A percentile compares a stretch with the other conserved stretches of the same genome.
phyloP scores from a whole-genome alignment of 352 stramenopile genomes.

The Globisporangium nagaii region DNA sequence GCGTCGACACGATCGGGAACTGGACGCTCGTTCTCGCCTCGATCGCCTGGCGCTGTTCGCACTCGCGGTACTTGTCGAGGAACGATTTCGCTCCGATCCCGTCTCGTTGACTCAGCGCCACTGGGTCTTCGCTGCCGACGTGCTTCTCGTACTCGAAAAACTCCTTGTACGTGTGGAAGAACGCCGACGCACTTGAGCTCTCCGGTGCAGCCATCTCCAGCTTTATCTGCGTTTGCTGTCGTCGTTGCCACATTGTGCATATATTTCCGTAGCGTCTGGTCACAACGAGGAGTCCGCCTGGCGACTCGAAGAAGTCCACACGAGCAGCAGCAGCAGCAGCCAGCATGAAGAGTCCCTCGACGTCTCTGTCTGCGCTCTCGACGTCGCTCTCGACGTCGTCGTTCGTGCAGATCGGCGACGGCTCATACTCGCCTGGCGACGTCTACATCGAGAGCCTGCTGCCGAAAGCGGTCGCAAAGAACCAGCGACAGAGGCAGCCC shows the following conservation, averaged over 20 bases:
- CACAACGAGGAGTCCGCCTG: not conserved
- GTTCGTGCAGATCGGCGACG: constrained; percentile 45
- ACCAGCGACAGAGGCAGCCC: not conserved
- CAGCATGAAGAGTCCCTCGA: constrained; percentile 10
- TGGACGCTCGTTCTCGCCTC: constrained; percentile 3
- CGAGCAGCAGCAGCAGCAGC: not conserved
- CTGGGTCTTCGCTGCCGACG: constrained; percentile 16
- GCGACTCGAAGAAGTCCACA: too few relatives aligned
- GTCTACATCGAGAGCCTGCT: constrained; percentile 56
- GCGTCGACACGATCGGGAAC: constrained; percentile 2
- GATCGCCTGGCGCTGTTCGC: constrained; percentile 22
- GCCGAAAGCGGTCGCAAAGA: constrained; percentile 18
- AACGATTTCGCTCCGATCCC: constrained; percentile 29
- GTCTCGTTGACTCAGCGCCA: constrained; percentile 2
- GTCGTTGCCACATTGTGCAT: too few relatives aligned
- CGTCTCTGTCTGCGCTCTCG: constrained; percentile 13
- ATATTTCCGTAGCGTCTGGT: not conserved
- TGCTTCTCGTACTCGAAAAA: constrained; percentile 67
- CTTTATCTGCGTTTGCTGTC: not conserved
- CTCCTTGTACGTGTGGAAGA: constrained; percentile 57
- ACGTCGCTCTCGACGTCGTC: constrained; percentile 22
- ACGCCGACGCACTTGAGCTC: constrained; percentile 11
- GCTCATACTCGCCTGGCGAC: constrained; percentile 51
- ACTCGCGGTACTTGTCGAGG: constrained; percentile 41
- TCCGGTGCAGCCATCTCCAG: not conserved